These are phyloP conservation scores for Pythium grandisporangium DNA, from an alignment of 352 stramenopile genomes.

Conservation along the genomic window DNA sequence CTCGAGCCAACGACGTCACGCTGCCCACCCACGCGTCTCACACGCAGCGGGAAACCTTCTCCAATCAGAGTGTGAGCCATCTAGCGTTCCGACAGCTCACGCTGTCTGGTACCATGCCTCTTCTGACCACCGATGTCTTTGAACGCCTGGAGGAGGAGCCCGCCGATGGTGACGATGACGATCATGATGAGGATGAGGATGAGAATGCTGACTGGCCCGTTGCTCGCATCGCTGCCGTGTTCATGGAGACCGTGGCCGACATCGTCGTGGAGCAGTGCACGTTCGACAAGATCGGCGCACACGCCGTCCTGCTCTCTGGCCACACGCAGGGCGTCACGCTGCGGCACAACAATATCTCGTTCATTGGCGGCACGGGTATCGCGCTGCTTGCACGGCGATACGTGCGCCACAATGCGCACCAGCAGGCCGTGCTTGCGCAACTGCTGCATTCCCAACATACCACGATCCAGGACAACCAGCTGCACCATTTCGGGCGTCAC, in stretches of 20 bases:
- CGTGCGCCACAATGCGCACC: conserved; percentile 27
- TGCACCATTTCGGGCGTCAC: conserved; percentile 53
- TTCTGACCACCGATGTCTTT: conserved; percentile 49
- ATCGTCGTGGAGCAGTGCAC: conserved; percentile 41
- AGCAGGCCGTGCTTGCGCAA: conserved; percentile 18
- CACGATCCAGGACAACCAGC: conserved; percentile 66
- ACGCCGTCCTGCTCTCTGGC: conserved; percentile 57
- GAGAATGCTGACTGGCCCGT: too few species aligned
- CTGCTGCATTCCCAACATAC: conserved; percentile 27
- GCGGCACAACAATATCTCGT: conserved; percentile 66
- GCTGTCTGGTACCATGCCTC: conserved; percentile 53
- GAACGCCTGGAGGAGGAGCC: conserved; percentile 19
- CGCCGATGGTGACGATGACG: too few species aligned
- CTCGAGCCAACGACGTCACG: conserved; percentile 39
- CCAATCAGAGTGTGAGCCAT: conserved; percentile 18
- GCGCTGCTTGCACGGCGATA: conserved; percentile 24
- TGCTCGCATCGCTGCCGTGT: conserved; percentile 46
- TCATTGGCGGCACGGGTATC: conserved; percentile 42
- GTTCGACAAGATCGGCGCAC: conserved; percentile 64
- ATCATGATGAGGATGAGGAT: too few species aligned
- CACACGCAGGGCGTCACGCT: conserved; percentile 39
- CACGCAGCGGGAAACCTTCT: conserved; percentile 36
- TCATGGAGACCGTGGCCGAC: conserved; percentile 44
- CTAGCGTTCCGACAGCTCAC: conserved; percentile 47
- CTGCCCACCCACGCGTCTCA: conserved; percentile 27